These are phyloP conservation scores for Blastocystis hominis DNA, from an alignment of 352 stramenopile genomes.

Conservation along the genomic window DNA sequence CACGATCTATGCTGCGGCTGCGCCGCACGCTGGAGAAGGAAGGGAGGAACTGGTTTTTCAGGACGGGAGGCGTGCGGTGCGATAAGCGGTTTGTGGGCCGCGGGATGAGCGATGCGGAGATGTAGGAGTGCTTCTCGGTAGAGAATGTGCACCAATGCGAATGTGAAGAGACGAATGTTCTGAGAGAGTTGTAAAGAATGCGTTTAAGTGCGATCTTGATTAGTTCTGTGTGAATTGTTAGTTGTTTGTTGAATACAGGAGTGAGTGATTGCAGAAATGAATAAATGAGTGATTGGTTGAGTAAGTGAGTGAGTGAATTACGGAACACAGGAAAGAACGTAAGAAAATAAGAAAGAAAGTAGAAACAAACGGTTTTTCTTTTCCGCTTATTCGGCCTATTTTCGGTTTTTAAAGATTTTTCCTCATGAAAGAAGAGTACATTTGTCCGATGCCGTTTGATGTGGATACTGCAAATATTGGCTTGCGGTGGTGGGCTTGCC, in stretches of 20 bases:
- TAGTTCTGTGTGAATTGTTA: neutral
- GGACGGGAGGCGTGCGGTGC: neutral
- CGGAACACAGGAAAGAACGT: no score
- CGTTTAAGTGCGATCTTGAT: no score
- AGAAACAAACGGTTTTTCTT: neutral
- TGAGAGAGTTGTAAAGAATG: neutral
- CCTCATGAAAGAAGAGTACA: slow-evolving; percentile 48
- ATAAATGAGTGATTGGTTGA: no score
- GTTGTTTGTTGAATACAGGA: neutral
- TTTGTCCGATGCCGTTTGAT: slow-evolving; percentile 52
- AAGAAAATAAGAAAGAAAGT: no score
- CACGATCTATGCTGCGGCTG: no score
- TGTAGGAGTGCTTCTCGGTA: slow-evolving; percentile 38
- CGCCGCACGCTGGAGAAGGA: neutral
- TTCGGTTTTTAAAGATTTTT: neutral
- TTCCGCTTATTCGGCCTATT: neutral
- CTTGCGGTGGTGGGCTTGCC: slow-evolving; percentile 45
- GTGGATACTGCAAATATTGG: slow-evolving; percentile 50
- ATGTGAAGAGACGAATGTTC: slow-evolving; percentile 36
- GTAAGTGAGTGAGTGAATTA: no score
- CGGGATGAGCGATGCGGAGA: neutral
- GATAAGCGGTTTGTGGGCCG: slow-evolving; percentile 3
- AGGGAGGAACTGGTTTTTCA: neutral
- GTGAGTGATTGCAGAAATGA: no score
- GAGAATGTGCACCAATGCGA: neutral